phyloP scores from a whole-genome alignment of 2,329 filamentous ascomycete genomes.

The Aspergillus phoenicis region DNA sequence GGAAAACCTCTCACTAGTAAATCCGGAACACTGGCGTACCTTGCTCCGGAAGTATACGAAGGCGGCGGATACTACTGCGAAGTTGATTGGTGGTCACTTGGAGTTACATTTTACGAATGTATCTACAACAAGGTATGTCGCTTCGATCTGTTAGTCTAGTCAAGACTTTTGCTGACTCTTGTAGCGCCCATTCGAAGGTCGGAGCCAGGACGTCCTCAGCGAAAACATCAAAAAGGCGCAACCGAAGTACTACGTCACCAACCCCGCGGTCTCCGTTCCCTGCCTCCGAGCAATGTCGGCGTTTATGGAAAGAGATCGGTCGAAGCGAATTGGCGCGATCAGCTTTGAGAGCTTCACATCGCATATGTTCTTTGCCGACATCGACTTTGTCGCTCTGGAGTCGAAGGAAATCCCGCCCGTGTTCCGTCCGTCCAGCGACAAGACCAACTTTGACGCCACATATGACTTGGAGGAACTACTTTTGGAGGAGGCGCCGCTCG shows the following conservation, averaged over 20 bases:
- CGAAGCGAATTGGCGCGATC: constrained; percentile 78
- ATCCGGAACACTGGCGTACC: constrained; percentile 92
- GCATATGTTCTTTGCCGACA: constrained; percentile 82
- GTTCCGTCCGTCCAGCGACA: constrained; percentile 91
- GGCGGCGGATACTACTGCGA: constrained; percentile 86
- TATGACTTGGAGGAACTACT: constrained; percentile 95
- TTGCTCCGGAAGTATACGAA: constrained; percentile 92
- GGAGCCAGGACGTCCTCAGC: constrained; percentile 77
- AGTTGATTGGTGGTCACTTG: constrained; percentile 98
- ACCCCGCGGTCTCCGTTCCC: constrained; percentile 81
- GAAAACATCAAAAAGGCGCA: constrained; percentile 78
- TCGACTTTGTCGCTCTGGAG: constrained; percentile 84
- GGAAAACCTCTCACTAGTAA: constrained; percentile 87
- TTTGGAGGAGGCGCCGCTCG: constrained; percentile 89
- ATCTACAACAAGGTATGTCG: constrained; percentile 89
- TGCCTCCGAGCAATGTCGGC: constrained; percentile 88
- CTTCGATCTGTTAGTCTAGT: background rate
- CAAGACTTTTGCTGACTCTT: constrained; percentile 32
- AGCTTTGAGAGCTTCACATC: constrained; percentile 81
- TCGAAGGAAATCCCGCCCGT: constrained; percentile 86
- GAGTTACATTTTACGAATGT: constrained; percentile 98
- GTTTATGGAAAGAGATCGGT: constrained; percentile 77
- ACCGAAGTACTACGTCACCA: constrained; percentile 88
- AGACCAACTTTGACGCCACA: constrained; percentile 98
- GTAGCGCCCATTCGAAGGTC: constrained; percentile 90